Evolutionary conservation across 176 grass and related monocot species (phyloP), one percentile per base, ranked within the genome.

Genomic region (Leersia perrieri): DNA sequence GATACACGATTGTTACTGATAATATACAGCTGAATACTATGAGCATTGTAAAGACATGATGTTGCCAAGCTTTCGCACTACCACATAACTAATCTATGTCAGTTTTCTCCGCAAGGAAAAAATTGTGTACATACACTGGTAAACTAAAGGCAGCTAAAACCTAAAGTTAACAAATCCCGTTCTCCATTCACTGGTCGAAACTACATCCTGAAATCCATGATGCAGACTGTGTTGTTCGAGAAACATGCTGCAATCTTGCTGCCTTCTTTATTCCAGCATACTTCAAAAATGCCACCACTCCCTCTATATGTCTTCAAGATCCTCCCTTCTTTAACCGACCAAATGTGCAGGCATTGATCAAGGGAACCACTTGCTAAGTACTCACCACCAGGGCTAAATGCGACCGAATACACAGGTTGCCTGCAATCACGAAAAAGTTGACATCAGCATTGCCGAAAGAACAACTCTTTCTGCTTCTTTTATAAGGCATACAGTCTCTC

Each of bases 201-300:
- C 75, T 90, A 98, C 92, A 92, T 94, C 77, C 76, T 93, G 72
- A 98, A 95, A 83, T 98, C 96, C 92, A 98, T 95, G 42, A 98
- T 84, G 9, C n/a, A n/a, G n/a, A 98, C 92, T 0, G 88, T 98
- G 79, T 90, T 98, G 63, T 95, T 95, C 2, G 92, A 92, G 81
- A 93, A 98, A 83, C 96, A 98, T 32, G 92, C 96, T 23, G 96
- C 96, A 29, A 98, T 88, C 86, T 98, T 98, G 82, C 86, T 94
- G 38, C 92, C 92, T 87, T 98, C 96, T 87, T 94, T 98, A 78
- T 93, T 98, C 96, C 96, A 98, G 60, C 96, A 98, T 9, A 98
- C 96, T 88, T 98, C 96, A 1, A 98, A 98, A 74, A 98, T 98
- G 82, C 96, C 96, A 31, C 92, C 96, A 41, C 75, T 89, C 42